Evolutionary conservation across 164 flowering plant genomes (phyloP).

Genomic region (Vitis rupestris): DNA sequence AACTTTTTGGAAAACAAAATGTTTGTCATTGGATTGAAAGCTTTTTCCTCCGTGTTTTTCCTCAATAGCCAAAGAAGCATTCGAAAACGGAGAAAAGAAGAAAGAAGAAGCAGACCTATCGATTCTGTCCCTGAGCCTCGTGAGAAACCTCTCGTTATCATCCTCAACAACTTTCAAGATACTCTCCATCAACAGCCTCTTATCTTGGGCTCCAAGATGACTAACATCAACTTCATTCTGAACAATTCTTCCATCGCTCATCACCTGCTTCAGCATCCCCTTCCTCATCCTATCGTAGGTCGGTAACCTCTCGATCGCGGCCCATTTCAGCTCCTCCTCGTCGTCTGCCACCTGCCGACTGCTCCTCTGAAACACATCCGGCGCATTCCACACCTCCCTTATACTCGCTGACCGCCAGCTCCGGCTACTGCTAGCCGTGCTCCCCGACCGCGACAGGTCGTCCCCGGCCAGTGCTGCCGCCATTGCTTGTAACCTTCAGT

Average conservation of each 20-base stretch:
- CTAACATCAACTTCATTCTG: slow-evolving; percentile 32
- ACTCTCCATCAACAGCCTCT: slow-evolving; percentile 34
- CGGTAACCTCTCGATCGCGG: slow-evolving; percentile 53
- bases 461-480: slow-evolving; percentile 15
- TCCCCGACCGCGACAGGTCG: slow-evolving; percentile 10
- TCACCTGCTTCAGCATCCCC: slow-evolving; percentile 32
- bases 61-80: not conserved
- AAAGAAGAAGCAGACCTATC: slow-evolving; percentile 3
- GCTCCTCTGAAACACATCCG: slow-evolving; percentile 21
- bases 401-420: slow-evolving; percentile 23
- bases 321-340: slow-evolving; percentile 50
- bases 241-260: slow-evolving; percentile 25
- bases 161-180: slow-evolving; percentile 25
- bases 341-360: slow-evolving; percentile 30
- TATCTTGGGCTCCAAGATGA: slow-evolving; percentile 26
- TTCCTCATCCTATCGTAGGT: slow-evolving; percentile 39
- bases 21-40: not conserved
- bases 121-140: slow-evolving; percentile 5
- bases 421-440: slow-evolving; percentile 9
- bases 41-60: not conserved
- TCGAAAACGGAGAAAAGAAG: not conserved
- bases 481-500: not conserved
- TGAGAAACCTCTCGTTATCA: slow-evolving; percentile 22
- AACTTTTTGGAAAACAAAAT: not conserved
- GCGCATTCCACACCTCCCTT: slow-evolving; percentile 18